Percentiles rank a stretch among this genome's conserved stretches.
Conservation (phyloP, 805 yeast species). For the Kuraishia molischiana region DNA sequence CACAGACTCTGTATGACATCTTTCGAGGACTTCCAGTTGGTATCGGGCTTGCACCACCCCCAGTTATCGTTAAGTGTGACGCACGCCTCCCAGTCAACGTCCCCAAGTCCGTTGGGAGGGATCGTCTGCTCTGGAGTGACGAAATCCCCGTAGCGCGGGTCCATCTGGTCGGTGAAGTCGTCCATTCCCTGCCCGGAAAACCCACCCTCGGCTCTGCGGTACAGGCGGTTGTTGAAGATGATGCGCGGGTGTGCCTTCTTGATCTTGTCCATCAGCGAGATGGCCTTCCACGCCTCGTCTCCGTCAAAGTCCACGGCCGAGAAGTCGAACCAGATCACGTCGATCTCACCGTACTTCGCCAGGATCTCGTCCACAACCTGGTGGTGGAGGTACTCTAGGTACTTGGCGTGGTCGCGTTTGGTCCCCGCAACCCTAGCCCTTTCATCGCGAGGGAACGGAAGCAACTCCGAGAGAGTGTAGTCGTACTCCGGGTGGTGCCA, state of each 20-base stretch:
- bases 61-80: constrained; percentile 3
- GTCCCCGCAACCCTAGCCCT: constrained; percentile 3
- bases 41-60: constrained; percentile 3
- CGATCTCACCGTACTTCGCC: constrained; percentile 3
- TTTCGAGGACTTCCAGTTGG: constrained; percentile 3
- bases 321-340: constrained; percentile 5
- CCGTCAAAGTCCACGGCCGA: constrained; percentile 5
- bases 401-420: constrained; percentile 4
- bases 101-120: constrained; percentile 3
- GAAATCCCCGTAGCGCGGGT: constrained; percentile 5
- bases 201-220: constrained; percentile 5
- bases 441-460: constrained; percentile 4
- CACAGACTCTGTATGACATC: constrained; percentile 4
- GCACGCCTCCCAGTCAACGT: constrained; percentile 5
- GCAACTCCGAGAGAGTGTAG: constrained; percentile 3
- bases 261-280: constrained; percentile 3
- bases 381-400: constrained; percentile 4
- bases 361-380: constrained; percentile 5
- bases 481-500: constrained; percentile 6
- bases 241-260: constrained; percentile 2
- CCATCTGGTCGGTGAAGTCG: constrained; percentile 1
- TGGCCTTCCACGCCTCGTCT: constrained; percentile 5
- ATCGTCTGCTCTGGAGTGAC: constrained; percentile 5
- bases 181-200: constrained; percentile 4
- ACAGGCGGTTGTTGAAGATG: constrained; percentile 5